A percentile compares a stretch with the other conserved stretches of the same genome.
Conservation (phyloP, 306 rosid genomes). For the Chamaecrista fasciculata region DNA sequence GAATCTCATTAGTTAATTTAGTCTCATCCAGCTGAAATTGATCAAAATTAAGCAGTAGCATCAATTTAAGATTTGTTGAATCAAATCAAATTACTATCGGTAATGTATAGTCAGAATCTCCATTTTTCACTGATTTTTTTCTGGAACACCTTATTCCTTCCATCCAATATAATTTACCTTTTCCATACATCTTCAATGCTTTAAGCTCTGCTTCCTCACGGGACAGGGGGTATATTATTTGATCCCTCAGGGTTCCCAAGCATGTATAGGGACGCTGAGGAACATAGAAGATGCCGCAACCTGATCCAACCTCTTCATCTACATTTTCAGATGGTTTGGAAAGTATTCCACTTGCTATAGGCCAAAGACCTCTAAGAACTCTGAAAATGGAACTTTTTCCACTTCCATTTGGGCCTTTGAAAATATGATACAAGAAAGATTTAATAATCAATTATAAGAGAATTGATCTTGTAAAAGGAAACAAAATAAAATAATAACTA, state of each 20-base stretch:
- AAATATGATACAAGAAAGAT: constrained; percentile 26
- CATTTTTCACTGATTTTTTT: constrained; percentile 4
- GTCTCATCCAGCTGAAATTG: no score
- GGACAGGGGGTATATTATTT: constrained; percentile 94
- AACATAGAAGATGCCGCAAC: constrained; percentile 81
- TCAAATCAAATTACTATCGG: constrained; percentile 25
- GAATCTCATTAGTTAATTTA: constrained; percentile 12
- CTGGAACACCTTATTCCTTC: constrained; percentile 15
- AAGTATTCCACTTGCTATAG: constrained; percentile 70
- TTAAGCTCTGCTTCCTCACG: constrained; percentile 71
- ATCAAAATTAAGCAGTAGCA: not conserved
- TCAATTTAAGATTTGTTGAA: constrained; percentile 11
- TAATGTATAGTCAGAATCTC: not conserved
- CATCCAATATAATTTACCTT: constrained; percentile 53
- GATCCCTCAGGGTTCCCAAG: constrained; percentile 95
- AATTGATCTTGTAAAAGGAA: constrained; percentile 1
- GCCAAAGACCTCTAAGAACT: constrained; percentile 98
- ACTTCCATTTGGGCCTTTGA: constrained; percentile 95
- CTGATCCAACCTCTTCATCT: constrained; percentile 53
- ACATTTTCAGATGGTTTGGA: constrained; percentile 57
- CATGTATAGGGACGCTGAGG: constrained; percentile 98
- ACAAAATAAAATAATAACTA: constrained; percentile 2
- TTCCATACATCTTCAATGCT: constrained; percentile 54
- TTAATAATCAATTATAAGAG: constrained; percentile 19
- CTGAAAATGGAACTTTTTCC: constrained; percentile 97